phyloP scores from a whole-genome alignment of 2,329 filamentous ascomycete genomes.

The Exophiala alcalophila region DNA sequence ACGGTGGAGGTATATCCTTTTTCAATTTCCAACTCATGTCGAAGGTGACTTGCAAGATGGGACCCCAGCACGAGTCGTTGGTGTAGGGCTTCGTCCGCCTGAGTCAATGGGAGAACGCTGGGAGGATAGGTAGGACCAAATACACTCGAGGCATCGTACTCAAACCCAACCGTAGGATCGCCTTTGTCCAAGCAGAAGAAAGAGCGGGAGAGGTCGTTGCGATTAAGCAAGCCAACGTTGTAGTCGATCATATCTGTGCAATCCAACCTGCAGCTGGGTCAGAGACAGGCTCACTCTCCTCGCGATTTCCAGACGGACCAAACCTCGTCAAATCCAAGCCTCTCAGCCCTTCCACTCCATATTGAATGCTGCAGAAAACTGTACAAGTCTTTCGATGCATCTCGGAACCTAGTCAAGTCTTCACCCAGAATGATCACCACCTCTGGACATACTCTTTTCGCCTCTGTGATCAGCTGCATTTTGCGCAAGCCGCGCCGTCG shows the following conservation, averaged over 20 bases:
- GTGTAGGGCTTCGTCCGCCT: slow-evolving; percentile 40
- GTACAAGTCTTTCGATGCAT: slow-evolving; percentile 80
- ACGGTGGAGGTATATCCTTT: slow-evolving; percentile 85
- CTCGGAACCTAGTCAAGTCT: slow-evolving; percentile 78
- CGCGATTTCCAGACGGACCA: slow-evolving; percentile 50
- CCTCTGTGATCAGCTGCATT: slow-evolving; percentile 80
- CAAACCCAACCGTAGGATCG: slow-evolving; percentile 77
- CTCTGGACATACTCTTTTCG: slow-evolving; percentile 75
- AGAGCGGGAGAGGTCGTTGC: slow-evolving; percentile 59
- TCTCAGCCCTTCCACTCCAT: slow-evolving; percentile 76
- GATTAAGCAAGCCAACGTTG: slow-evolving; percentile 71
- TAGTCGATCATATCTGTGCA: slow-evolving; percentile 83
- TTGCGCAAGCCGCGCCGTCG: slow-evolving; percentile 66
- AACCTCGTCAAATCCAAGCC: slow-evolving; percentile 88
- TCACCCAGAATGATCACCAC: slow-evolving; percentile 83
- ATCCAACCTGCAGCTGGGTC: slow-evolving; percentile 57
- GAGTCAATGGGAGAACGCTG: neutral
- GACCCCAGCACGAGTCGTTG: slow-evolving; percentile 72
- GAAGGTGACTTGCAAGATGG: slow-evolving; percentile 73
- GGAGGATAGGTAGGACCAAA: slow-evolving; percentile 62
- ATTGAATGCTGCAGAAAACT: slow-evolving; percentile 67
- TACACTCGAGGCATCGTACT: slow-evolving; percentile 67
- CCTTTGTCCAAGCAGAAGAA: slow-evolving; percentile 74
- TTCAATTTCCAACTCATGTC: slow-evolving; percentile 67
- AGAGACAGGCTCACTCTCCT: slow-evolving; percentile 12